Evolutionary conservation across 768 basidiomycete species (phyloP).

Genomic region (Amylocystis lapponica): DNA sequence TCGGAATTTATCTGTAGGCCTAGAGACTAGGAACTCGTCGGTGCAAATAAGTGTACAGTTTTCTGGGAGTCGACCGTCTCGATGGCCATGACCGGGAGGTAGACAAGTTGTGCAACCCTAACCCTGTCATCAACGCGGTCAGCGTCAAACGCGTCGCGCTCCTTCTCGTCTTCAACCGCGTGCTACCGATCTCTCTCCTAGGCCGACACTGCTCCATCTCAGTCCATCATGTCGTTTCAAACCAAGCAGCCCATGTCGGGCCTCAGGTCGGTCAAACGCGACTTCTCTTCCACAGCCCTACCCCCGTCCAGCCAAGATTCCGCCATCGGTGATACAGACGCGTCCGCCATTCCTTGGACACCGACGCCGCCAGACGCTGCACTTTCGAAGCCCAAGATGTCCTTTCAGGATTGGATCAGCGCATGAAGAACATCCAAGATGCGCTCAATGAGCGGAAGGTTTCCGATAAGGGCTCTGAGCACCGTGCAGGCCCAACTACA

Average conservation of each 20-base stretch:
- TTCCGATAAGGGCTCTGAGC: constrained; percentile 8
- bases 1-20: no score
- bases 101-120: no score
- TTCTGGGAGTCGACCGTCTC: no score
- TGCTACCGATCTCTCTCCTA: no score
- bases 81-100: no score
- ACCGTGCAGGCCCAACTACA: constrained; percentile 12
- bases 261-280: constrained; percentile 52
- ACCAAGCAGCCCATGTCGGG: constrained; percentile 43
- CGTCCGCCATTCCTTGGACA: constrained; percentile 12
- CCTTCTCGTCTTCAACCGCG: no score
- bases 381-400: no score
- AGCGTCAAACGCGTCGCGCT: no score
- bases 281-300: constrained; percentile 45
- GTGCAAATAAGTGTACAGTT: no score
- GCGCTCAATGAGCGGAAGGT: constrained; percentile 34
- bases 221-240: not conserved
- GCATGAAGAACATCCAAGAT: constrained; percentile 55
- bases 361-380: constrained; percentile 10
- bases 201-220: no score
- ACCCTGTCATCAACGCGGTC: no score
- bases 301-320: constrained; percentile 37
- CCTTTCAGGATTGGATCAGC: constrained; percentile 23
- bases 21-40: no score
- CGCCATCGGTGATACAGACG: constrained; percentile 12